Conservation (phyloP, 768 basidiomycete species). For the Sistotremastrum suecicum region DNA sequence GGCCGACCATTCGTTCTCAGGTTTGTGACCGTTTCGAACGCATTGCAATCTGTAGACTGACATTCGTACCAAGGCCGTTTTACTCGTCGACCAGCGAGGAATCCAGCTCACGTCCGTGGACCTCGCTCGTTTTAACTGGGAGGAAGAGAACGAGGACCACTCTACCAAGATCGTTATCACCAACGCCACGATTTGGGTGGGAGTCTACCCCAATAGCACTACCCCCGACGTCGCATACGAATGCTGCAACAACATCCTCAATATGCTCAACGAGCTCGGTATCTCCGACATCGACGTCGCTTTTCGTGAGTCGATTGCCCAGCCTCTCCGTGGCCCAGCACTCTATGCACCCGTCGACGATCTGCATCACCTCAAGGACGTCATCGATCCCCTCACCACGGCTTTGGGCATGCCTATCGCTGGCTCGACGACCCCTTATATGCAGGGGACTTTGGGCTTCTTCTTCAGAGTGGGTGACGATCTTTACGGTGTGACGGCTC, state of each 20-base stretch:
- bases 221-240: constrained; percentile 16
- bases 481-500: constrained; percentile 21
- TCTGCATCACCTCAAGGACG: constrained; percentile 16
- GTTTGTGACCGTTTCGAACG: constrained; percentile 20
- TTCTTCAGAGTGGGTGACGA: constrained; percentile 18
- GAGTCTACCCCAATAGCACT: constrained; percentile 17
- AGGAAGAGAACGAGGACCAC: constrained; percentile 10
- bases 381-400: constrained; percentile 23
- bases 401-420: constrained; percentile 24
- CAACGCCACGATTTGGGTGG: constrained; percentile 23
- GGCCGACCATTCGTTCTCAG: constrained; percentile 19
- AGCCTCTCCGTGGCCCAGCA: constrained; percentile 12
- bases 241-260: constrained; percentile 18
- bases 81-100: constrained; percentile 12
- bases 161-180: too few relatives aligned
- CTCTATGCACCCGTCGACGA: constrained; percentile 19
- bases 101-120: constrained; percentile 17
- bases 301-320: constrained; percentile 19
- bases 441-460: constrained; percentile 25
- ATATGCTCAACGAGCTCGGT: constrained; percentile 17
- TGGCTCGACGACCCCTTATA: constrained; percentile 15
- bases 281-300: constrained; percentile 24
- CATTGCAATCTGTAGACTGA: constrained; percentile 17
- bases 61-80: constrained; percentile 20
- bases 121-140: constrained; percentile 19